phyloP scores from a whole-genome alignment of 306 rosid species.

The Luffa acutangula region DNA sequence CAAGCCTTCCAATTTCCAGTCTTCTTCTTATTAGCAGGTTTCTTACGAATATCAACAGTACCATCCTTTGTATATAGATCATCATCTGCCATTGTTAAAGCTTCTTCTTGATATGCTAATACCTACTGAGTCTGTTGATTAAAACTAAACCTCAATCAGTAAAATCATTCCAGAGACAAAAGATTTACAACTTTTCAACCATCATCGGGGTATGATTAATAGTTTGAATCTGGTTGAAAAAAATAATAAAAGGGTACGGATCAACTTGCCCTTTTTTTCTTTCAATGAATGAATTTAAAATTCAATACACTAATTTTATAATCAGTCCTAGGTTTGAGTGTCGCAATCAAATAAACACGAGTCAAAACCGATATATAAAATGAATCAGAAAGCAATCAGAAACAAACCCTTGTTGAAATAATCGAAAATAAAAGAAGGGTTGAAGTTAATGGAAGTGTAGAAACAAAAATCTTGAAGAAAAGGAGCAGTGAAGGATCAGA shows the following conservation, averaged over 20 bases:
- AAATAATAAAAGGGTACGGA: not conserved
- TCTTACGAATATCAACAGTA: slow-evolving; percentile 34
- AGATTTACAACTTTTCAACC: not conserved
- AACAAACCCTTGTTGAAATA: not conserved
- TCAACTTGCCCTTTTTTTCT: not conserved
- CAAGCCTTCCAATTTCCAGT: slow-evolving; percentile 85
- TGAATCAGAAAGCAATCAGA: not conserved
- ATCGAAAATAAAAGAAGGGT: too few species aligned
- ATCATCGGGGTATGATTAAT: not conserved
- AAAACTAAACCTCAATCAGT: not conserved
- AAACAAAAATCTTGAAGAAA: not conserved
- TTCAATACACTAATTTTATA: not conserved
- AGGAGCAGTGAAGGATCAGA: not conserved
- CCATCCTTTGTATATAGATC: slow-evolving; percentile 62
- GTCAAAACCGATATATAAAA: not conserved
- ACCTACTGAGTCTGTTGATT: not conserved
- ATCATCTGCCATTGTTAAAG: slow-evolving; percentile 30
- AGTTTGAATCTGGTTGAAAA: not conserved
- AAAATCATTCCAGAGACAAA: not conserved
- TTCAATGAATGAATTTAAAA: not conserved
- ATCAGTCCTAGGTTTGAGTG: not conserved
- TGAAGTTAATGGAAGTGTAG: not conserved
- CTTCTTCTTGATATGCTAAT: not conserved
- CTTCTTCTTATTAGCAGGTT: slow-evolving; percentile 58
- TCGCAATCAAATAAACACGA: not conserved